Evolutionary conservation across 2,329 filamentous ascomycete genomes (phyloP).

Genomic region (Pyrenophora tritici-repentis): DNA sequence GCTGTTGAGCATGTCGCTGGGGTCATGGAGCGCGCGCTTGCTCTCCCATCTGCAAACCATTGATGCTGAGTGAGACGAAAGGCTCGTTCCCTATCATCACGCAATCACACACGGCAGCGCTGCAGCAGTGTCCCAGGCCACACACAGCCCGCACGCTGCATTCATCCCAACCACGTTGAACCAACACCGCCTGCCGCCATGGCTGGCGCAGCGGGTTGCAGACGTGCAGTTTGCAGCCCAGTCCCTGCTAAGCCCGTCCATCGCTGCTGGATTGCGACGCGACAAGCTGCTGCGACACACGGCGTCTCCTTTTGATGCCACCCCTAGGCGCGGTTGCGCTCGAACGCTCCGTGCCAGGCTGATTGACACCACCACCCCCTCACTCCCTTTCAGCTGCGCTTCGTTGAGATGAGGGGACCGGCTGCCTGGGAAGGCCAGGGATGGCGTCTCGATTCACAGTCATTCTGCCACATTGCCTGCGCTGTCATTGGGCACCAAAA

Average conservation of each 20-base stretch:
- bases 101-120: neutral
- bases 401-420: slow-evolving; percentile 15
- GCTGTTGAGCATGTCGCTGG: neutral
- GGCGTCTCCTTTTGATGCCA: slow-evolving; percentile 26
- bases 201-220: slow-evolving; percentile 26
- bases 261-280: slow-evolving; percentile 19
- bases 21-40: neutral
- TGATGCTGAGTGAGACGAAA: neutral
- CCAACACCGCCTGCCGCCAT: slow-evolving; percentile 26
- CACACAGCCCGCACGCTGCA: neutral
- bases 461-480: slow-evolving; percentile 15
- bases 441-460: too few species aligned
- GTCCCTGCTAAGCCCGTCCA: slow-evolving; percentile 1
- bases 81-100: neutral
- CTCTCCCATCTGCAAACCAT: neutral
- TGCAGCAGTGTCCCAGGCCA: slow-evolving; percentile 12
- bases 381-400: slow-evolving; percentile 17
- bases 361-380: slow-evolving; percentile 1
- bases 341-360: slow-evolving; percentile 14
- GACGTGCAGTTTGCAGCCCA: slow-evolving; percentile 3
- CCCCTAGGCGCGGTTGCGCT: slow-evolving; percentile 12
- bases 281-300: slow-evolving; percentile 29
- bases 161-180: neutral
- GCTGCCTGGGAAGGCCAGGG: slow-evolving; percentile 18
- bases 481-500: slow-evolving; percentile 16